Evolutionary conservation across 176 grass and related monocot species (phyloP).

Genomic region (Echinochloa phyllopogon): DNA sequence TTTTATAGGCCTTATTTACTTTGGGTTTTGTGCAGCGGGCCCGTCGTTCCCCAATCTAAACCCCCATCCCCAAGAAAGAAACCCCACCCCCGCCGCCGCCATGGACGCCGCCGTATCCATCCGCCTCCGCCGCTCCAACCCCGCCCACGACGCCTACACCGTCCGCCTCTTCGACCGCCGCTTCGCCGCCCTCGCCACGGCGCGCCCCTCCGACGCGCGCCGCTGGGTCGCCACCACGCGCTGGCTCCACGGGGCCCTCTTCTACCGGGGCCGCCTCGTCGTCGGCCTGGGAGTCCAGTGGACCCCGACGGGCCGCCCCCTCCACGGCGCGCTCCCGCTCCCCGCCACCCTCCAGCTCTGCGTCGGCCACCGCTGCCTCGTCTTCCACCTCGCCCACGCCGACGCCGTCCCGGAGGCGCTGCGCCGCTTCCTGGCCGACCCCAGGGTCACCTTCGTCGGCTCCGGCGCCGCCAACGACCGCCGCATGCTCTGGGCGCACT

Average conservation of each 20-base stretch:
- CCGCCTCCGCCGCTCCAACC: conserved; percentile 30
- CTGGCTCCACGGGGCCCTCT: conserved; percentile 5
- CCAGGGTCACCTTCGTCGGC: conserved; percentile 49
- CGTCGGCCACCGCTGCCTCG: conserved; percentile 41
- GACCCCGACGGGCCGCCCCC: neutral
- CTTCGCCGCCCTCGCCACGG: conserved; percentile 34
- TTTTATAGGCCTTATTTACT: too few species aligned
- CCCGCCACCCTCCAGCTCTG: conserved; percentile 57
- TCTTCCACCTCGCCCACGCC: conserved; percentile 51
- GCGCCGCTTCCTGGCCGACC: conserved; percentile 42
- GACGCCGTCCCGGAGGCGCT: neutral
- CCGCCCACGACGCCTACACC: conserved; percentile 38
- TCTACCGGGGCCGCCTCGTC: conserved; percentile 20
- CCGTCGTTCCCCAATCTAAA: neutral
- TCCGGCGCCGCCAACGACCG: neutral
- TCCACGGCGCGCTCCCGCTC: neutral
- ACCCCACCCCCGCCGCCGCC: conserved; percentile 32
- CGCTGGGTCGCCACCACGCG: conserved; percentile 40
- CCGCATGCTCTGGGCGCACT: conserved; percentile 32
- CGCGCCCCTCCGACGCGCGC: conserved; percentile 6
- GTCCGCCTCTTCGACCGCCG: neutral
- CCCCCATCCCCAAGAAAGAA: neutral
- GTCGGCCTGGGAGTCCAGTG: conserved; percentile 55
- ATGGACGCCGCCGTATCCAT: conserved; percentile 30
- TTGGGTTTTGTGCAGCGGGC: too few species aligned